phyloP scores from a whole-genome alignment of 768 basidiomycete species.

The Phlebiopsis flavidoalba region DNA sequence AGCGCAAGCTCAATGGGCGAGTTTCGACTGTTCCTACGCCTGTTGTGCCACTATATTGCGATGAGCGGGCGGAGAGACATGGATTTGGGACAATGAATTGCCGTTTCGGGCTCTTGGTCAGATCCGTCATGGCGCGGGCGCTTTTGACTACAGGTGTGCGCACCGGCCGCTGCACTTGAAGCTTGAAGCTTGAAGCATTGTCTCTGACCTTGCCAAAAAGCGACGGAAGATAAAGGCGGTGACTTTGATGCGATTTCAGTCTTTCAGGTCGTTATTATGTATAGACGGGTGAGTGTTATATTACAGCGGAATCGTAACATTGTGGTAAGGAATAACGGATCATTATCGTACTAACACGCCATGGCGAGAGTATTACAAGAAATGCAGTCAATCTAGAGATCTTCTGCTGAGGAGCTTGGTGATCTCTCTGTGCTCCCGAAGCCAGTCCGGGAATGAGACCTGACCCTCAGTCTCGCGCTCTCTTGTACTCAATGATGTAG shows the following conservation, averaged over 20 bases:
- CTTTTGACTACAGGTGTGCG: neutral
- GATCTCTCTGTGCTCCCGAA: conserved; percentile 81
- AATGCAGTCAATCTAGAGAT: conserved; percentile 54
- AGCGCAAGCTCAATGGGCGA: conserved; percentile 55
- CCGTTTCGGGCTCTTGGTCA: too few relatives aligned
- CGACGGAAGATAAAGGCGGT: too few relatives aligned
- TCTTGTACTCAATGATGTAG: conserved; percentile 75
- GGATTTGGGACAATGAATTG: neutral
- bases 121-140: neutral
- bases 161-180: too few relatives aligned
- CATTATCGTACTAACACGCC: too few relatives aligned
- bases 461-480: conserved; percentile 35
- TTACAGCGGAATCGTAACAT: too few relatives aligned
- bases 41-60: conserved; percentile 87
- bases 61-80: conserved; percentile 64
- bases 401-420: conserved; percentile 61
- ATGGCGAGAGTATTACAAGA: neutral
- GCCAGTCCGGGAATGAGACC: conserved; percentile 75
- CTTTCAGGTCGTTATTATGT: neutral
- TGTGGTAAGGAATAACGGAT: too few relatives aligned
- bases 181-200: too few relatives aligned
- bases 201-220: too few relatives aligned
- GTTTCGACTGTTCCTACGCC: conserved; percentile 94
- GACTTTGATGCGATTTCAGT: neutral
- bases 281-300: neutral